Evolutionary conservation across 306 rosid species (phyloP).

Genomic region (Fragaria ananassa): DNA sequence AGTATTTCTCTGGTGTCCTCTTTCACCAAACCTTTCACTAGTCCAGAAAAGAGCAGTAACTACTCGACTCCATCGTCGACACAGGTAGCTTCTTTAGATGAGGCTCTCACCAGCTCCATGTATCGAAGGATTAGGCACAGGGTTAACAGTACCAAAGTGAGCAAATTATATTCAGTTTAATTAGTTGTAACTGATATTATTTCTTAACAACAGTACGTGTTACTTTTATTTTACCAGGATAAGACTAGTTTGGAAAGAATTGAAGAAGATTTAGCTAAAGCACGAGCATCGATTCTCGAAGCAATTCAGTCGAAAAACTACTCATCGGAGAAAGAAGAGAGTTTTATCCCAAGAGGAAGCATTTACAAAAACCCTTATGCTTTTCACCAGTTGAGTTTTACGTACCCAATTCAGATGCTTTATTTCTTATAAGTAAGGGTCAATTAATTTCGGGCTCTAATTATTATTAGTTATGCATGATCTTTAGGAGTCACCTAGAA

Average conservation of each 20-base stretch:
- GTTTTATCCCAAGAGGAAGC: conserved; percentile 48
- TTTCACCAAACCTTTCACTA: background rate
- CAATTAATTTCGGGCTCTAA: background rate
- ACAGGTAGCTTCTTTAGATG: conserved; percentile 4
- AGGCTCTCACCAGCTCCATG: conserved; percentile 8
- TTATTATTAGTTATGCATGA: background rate
- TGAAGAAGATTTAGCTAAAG: conserved; percentile 40
- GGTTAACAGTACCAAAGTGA: conserved; percentile 9
- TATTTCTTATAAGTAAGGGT: background rate
- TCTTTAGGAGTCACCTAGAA: conserved; percentile 48
- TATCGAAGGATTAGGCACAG: background rate
- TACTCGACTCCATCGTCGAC: background rate
- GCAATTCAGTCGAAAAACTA: conserved; percentile 27
- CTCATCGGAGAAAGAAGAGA: conserved; percentile 27
- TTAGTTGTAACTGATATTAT: background rate
- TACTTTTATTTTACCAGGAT: conserved; percentile 18
- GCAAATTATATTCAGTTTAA: background rate
- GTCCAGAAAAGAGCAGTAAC: conserved; percentile 11
- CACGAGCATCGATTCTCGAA: conserved; percentile 40
- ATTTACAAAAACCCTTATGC: conserved; percentile 42
- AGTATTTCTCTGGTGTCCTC: conserved; percentile 12
- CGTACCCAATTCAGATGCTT: background rate
- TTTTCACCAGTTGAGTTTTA: conserved; percentile 36
- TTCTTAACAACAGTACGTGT: background rate
- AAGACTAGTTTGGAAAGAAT: conserved; percentile 20